Percentiles rank a stretch among this genome's conserved stretches.
These are phyloP conservation scores for Linaria vulgaris DNA, from an alignment of 257 asterid species.

Conservation along the genomic window DNA sequence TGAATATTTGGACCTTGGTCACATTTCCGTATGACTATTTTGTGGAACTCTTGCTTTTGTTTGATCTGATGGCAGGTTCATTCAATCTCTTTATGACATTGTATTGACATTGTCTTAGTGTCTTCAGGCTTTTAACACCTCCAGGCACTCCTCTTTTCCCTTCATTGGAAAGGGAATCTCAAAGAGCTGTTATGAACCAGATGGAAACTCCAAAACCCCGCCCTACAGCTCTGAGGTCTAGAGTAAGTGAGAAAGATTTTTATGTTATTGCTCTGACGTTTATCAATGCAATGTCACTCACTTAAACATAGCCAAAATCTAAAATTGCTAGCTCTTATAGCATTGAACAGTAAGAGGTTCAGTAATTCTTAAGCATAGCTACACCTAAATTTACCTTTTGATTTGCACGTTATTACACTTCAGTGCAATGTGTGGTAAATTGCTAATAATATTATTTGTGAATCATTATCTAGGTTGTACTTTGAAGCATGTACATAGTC, in stretches of 20 bases:
- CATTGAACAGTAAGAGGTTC: not conserved
- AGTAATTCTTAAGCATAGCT: not conserved
- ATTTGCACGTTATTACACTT: constrained; percentile 6
- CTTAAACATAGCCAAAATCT: constrained; percentile 1
- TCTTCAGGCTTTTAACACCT: constrained; percentile 95
- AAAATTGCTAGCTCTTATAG: not conserved
- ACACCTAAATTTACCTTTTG: constrained; percentile 2
- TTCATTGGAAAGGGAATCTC: constrained; percentile 90
- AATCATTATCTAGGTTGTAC: constrained; percentile 4
- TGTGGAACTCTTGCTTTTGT: constrained; percentile 9
- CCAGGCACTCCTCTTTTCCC: constrained; percentile 99
- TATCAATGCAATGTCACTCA: constrained; percentile 10
- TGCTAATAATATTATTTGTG: constrained; percentile 11
- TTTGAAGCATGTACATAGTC: not conserved
- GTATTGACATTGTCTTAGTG: constrained; percentile 16
- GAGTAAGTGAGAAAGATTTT: constrained; percentile 56
- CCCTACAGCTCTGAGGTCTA: constrained; percentile 80
- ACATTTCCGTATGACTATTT: constrained; percentile 10
- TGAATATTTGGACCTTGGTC: constrained; percentile 8
- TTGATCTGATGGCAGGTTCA: constrained; percentile 8
- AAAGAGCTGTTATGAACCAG: constrained; percentile 73
- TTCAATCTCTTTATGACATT: constrained; percentile 14
- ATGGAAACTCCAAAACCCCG: constrained; percentile 76
- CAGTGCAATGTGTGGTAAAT: constrained; percentile 11
- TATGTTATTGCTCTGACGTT: constrained; percentile 4